These are phyloP conservation scores for Megacollybia marginata DNA, from an alignment of 768 basidiomycete genomes.

Conservation along the genomic window DNA sequence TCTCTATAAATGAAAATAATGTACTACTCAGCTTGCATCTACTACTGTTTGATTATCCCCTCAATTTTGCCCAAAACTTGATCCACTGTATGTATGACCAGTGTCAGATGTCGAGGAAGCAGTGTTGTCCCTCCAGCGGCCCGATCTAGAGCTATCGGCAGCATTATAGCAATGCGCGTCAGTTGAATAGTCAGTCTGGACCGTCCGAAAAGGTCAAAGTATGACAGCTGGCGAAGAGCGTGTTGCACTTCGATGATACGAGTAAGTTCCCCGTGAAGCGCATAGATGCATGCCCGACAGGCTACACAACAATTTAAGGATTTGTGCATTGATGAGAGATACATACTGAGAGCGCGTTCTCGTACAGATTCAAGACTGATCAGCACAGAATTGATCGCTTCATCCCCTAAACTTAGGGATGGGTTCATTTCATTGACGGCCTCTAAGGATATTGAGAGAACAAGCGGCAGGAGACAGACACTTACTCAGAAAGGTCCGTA, in stretches of 20 bases:
- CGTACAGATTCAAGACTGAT: slow-evolving; percentile 62
- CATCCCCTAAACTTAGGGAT: slow-evolving; percentile 67
- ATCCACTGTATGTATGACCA: slow-evolving; percentile 57
- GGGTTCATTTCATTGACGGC: slow-evolving; percentile 78
- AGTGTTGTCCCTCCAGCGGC: slow-evolving; percentile 50
- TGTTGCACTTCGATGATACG: slow-evolving; percentile 79
- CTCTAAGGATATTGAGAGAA: slow-evolving; percentile 28
- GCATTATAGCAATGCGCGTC: slow-evolving; percentile 65
- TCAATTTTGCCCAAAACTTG: slow-evolving; percentile 63
- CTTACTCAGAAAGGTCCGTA: slow-evolving; percentile 68
- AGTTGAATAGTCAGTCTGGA: slow-evolving; percentile 72
- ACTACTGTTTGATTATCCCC: slow-evolving; percentile 31
- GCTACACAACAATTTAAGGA: slow-evolving; percentile 30
- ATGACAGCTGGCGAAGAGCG: slow-evolving; percentile 66
- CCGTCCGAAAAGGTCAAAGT: slow-evolving; percentile 71
- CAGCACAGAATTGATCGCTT: slow-evolving; percentile 72
- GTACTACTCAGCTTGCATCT: background rate
- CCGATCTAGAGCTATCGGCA: slow-evolving; percentile 68
- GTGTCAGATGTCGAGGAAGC: slow-evolving; percentile 50
- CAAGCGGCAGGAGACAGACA: slow-evolving; percentile 6
- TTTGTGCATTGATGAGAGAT: slow-evolving; percentile 1
- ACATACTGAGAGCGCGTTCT: slow-evolving; percentile 65
- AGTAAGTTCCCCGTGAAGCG: slow-evolving; percentile 65
- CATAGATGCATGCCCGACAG: slow-evolving; percentile 69
- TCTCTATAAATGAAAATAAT: too few species aligned